A percentile compares a stretch with the other conserved stretches of the same genome.
These are phyloP conservation scores for Corrigiola litoralis DNA, from an alignment of 179 eudicot species.

Conservation along the genomic window DNA sequence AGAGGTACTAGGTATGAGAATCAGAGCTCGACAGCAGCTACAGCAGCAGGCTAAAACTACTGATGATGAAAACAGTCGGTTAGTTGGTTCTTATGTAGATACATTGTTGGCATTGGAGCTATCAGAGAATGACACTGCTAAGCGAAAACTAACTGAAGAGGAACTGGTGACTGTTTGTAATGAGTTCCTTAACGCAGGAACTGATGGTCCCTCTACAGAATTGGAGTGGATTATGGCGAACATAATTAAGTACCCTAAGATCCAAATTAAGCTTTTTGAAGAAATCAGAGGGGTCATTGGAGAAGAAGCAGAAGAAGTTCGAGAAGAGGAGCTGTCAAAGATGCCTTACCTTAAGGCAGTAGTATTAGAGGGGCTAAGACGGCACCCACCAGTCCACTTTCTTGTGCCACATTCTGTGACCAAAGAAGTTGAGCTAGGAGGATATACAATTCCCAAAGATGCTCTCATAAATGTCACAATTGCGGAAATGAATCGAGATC, in stretches of 20 bases:
- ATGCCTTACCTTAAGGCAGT: constrained; percentile 9
- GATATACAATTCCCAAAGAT: constrained; percentile 7
- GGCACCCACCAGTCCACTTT: constrained; percentile 20
- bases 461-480: constrained; percentile 3
- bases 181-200: constrained; percentile 13
- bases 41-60: not conserved
- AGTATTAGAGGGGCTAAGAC: constrained; percentile 11
- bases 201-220: constrained; percentile 9
- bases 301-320: constrained; percentile 5
- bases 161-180: constrained; percentile 14
- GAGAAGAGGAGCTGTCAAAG: constrained; percentile 4
- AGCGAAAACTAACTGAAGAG: constrained; percentile 11
- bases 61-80: not conserved
- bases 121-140: not conserved
- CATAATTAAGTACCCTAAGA: constrained; percentile 4
- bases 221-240: constrained; percentile 24
- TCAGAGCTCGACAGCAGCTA: not conserved
- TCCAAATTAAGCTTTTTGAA: constrained; percentile 2
- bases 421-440: constrained; percentile 9
- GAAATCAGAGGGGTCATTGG: not conserved
- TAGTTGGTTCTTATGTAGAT: constrained; percentile 11
- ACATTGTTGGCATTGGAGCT: constrained; percentile 8
- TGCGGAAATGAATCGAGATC: constrained; percentile 10
- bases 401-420: constrained; percentile 15
- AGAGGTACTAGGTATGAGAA: not conserved